A percentile compares a stretch with the other conserved stretches of the same genome.
phyloP scores from a whole-genome alignment of 2,329 filamentous ascomycete genomes.

The Colletotrichum liriopes region DNA sequence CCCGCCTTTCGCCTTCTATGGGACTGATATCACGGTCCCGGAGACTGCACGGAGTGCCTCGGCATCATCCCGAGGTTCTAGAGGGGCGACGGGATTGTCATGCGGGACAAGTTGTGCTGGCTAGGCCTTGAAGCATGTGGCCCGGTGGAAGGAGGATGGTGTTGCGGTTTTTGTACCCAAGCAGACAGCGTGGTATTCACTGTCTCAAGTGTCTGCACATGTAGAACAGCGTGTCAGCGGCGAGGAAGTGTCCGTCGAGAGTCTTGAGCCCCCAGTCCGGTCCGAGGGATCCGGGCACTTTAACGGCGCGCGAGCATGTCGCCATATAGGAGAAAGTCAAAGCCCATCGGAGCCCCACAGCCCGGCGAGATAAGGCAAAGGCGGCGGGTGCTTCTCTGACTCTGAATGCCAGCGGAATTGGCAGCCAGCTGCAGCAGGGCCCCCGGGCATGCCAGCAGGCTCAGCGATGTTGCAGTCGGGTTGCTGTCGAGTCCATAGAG shows the following conservation, averaged over 20 bases:
- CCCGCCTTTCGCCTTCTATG: conserved; percentile 27
- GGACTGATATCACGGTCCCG: conserved; percentile 21
- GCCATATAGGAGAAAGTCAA: neutral
- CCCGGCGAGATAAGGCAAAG: conserved; percentile 22
- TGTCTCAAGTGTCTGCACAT: neutral
- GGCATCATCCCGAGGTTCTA: conserved; percentile 26
- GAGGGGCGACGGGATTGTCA: neutral
- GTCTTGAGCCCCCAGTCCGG: neutral
- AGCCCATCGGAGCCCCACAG: conserved; percentile 14
- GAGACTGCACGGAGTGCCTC: conserved; percentile 24
- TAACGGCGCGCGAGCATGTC: conserved; percentile 6
- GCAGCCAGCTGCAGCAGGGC: neutral
- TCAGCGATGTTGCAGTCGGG: conserved; percentile 27
- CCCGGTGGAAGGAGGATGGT: neutral
- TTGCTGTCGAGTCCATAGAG: conserved; percentile 14
- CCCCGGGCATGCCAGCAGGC: conserved; percentile 1
- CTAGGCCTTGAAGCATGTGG: neutral
- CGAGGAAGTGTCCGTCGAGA: neutral
- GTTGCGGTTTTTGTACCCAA: neutral
- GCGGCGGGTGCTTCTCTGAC: neutral
- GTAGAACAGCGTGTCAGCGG: neutral
- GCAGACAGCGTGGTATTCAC: too few species aligned
- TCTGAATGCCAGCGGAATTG: neutral
- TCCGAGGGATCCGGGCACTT: conserved; percentile 22
- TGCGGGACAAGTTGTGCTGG: neutral